phyloP scores from a whole-genome alignment of 2,329 filamentous ascomycete species.

The Arthrobotrys megalospora region DNA sequence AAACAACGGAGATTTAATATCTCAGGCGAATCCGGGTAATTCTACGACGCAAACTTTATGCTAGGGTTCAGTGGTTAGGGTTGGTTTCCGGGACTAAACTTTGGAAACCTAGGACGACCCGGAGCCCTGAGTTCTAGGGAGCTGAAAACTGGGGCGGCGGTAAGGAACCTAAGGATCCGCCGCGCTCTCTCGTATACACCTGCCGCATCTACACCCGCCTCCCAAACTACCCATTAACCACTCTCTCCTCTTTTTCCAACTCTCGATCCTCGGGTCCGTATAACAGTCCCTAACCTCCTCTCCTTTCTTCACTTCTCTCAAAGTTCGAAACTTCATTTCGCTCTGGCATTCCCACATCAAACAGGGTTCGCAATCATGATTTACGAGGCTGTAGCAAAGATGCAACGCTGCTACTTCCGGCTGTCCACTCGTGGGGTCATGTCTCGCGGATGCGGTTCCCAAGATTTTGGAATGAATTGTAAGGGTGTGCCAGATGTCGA shows the following conservation, averaged over 20 bases:
- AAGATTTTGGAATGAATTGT: constrained; percentile 94
- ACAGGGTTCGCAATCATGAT: constrained; percentile 96
- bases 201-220: constrained; percentile 86
- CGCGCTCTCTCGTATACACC: constrained; percentile 76
- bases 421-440: constrained; percentile 81
- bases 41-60: no score
- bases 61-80: no score
- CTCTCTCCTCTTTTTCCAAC: constrained; percentile 83
- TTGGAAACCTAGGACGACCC: no score
- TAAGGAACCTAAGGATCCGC: not conserved
- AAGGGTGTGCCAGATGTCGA: constrained; percentile 88
- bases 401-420: constrained; percentile 92
- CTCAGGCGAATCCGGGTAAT: no score
- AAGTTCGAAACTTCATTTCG: constrained; percentile 79
- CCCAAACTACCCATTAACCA: constrained; percentile 91
- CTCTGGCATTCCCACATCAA: constrained; percentile 95
- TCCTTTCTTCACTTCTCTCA: constrained; percentile 75
- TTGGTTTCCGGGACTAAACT: no score
- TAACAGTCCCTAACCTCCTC: constrained; percentile 95
- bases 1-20: no score
- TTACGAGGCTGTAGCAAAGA: constrained; percentile 86
- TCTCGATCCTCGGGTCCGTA: constrained; percentile 82
- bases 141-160: no score
- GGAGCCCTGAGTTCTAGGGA: no score
- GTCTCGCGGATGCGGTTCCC: constrained; percentile 88